These are phyloP conservation scores for Pythium volutum DNA, from an alignment of 352 stramenopile species.

Conservation along the genomic window DNA sequence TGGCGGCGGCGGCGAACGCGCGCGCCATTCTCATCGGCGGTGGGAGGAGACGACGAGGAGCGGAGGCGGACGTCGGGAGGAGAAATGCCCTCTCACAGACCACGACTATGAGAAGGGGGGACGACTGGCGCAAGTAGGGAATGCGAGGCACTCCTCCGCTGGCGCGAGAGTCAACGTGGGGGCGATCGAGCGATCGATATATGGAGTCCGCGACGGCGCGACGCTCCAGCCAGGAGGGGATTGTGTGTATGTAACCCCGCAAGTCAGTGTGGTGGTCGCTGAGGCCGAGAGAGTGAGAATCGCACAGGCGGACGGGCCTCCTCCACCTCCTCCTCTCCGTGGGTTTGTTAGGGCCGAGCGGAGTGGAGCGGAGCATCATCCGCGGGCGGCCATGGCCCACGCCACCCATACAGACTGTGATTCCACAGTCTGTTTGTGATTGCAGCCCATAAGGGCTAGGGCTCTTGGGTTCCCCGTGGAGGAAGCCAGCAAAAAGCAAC, in stretches of 20 bases:
- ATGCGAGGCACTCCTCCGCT: background rate
- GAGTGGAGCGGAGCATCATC: background rate
- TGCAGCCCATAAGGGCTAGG: background rate
- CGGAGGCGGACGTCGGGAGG: background rate
- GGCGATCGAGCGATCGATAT: background rate
- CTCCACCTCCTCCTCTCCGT: background rate
- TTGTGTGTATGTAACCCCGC: background rate
- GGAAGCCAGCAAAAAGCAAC: background rate
- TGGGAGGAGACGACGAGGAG: background rate
- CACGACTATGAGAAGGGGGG: background rate
- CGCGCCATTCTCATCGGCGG: conserved; percentile 2
- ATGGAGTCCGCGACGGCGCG: background rate
- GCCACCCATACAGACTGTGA: too few relatives aligned
- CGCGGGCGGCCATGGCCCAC: too few relatives aligned
- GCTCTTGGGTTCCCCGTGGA: background rate
- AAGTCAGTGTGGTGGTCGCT: background rate
- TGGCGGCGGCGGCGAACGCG: background rate
- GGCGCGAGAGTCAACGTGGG: background rate
- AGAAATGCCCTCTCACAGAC: background rate
- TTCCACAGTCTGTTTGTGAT: too few relatives aligned
- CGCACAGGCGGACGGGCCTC: background rate
- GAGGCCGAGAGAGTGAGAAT: background rate
- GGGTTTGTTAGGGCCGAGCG: background rate
- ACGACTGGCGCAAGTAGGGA: background rate
- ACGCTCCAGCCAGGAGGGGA: background rate